Conservation (phyloP, 352 stramenopile genomes). For the Phytophthora pinifolia region DNA sequence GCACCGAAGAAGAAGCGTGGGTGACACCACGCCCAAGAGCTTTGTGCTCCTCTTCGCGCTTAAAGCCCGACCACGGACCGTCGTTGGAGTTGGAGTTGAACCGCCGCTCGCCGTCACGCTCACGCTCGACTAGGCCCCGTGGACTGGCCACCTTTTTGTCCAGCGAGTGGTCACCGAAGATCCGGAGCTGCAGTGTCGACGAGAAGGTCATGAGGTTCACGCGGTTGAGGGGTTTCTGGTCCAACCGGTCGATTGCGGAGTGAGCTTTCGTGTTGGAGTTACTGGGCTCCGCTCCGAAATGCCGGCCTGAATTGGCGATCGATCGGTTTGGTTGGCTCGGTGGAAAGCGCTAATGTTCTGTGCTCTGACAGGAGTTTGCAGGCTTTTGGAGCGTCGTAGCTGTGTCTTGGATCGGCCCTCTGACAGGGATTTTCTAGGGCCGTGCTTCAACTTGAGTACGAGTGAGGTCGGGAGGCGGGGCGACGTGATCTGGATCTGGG, state of each 20-base stretch:
- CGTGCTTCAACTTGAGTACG: too few species aligned
- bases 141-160: slow-evolving; percentile 30
- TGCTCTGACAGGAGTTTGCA: slow-evolving; percentile 25
- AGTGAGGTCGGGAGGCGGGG: too few species aligned
- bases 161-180: slow-evolving; percentile 30
- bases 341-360: slow-evolving; percentile 33
- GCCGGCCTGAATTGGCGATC: slow-evolving; percentile 24
- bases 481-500: too few species aligned
- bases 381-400: slow-evolving; percentile 15
- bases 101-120: slow-evolving; percentile 14
- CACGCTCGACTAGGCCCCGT: neutral
- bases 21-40: slow-evolving; percentile 1
- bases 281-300: slow-evolving; percentile 31
- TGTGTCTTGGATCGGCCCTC: slow-evolving; percentile 1
- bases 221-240: slow-evolving; percentile 17
- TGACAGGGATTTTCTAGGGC: too few species aligned
- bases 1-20: neutral
- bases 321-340: slow-evolving; percentile 17
- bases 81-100: slow-evolving; percentile 25
- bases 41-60: slow-evolving; percentile 19
- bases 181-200: slow-evolving; percentile 33
- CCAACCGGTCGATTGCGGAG: slow-evolving; percentile 13
- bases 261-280: slow-evolving; percentile 18
- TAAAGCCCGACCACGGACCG: slow-evolving; percentile 28
- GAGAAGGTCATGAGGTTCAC: slow-evolving; percentile 31